Evolutionary conservation across 257 asterid species (phyloP).

Genomic region (Ballota nigra): DNA sequence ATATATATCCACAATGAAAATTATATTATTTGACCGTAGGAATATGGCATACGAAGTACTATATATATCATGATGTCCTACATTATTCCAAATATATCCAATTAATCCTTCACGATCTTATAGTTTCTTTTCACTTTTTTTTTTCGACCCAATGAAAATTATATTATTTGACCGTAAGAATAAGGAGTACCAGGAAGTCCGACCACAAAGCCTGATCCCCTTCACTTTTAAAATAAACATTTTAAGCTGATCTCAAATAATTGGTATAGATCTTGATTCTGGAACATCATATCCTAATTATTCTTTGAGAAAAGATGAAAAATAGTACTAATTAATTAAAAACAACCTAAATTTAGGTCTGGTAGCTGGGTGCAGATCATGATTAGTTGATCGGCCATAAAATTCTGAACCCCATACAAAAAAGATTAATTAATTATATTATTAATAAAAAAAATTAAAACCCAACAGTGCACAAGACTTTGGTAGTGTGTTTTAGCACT

Average conservation of each 20-base stretch:
- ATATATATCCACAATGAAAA: too few relatives aligned
- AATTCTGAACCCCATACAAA: constrained; percentile 26
- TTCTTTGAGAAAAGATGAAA: not conserved
- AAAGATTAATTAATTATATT: not conserved
- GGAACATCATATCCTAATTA: constrained; percentile 17
- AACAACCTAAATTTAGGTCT: constrained; percentile 20
- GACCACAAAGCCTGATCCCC: too few relatives aligned
- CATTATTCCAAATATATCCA: not conserved
- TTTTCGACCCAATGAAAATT: too few relatives aligned
- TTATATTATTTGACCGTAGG: too few relatives aligned
- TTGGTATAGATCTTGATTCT: constrained; percentile 16
- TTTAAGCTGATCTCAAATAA: not conserved
- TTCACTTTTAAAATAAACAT: not conserved
- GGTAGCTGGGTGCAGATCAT: constrained; percentile 36
- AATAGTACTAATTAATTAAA: constrained; percentile 2
- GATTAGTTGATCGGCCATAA: constrained; percentile 47
- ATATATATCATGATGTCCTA: not conserved
- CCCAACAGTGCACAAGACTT: not conserved
- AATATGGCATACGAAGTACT: too few relatives aligned
- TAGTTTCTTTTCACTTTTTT: too few relatives aligned
- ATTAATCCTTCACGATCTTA: not conserved
- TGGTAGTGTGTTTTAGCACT: not conserved
- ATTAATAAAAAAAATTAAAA: not conserved
- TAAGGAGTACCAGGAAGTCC: too few relatives aligned
- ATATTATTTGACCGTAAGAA: too few relatives aligned